Conservation (phyloP, 495 filamentous ascomycete genomes). For the Talaromyces borbonicus region DNA sequence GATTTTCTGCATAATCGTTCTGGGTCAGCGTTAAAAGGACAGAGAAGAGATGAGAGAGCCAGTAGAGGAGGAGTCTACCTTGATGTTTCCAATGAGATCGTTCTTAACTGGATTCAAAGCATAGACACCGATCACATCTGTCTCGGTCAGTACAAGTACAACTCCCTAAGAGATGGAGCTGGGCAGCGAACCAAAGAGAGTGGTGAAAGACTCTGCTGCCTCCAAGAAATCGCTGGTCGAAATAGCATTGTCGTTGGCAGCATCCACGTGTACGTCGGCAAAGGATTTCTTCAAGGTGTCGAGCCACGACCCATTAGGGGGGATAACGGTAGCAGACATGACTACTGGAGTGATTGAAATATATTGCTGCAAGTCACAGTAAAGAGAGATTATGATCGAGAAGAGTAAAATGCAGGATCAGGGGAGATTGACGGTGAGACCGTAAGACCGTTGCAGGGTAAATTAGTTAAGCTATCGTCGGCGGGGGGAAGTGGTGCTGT, state of each 20-base stretch:
- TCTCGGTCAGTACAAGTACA: constrained; percentile 2
- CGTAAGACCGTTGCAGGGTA: too few species aligned
- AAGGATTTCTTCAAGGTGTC: constrained; percentile 76
- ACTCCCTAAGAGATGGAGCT: not conserved
- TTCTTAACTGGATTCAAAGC: constrained; percentile 83
- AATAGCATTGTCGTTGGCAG: constrained; percentile 63
- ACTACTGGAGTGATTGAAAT: not conserved
- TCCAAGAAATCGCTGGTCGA: constrained; percentile 83
- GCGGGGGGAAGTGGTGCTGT: too few species aligned
- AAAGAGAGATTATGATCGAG: constrained; percentile 7
- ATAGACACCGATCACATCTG: constrained; percentile 71
- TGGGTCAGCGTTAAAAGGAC: constrained; percentile 5
- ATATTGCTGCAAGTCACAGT: constrained; percentile 7
- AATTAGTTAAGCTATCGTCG: too few species aligned
- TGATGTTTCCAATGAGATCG: constrained; percentile 86
- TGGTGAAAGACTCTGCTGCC: constrained; percentile 73
- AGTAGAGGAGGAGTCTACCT: constrained; percentile 42
- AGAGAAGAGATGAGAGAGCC: not conserved
- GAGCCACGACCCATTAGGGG: constrained; percentile 69
- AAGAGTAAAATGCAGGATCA: constrained; percentile 7
- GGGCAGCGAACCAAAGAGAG: constrained; percentile 64
- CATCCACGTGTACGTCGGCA: constrained; percentile 64
- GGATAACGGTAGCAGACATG: constrained; percentile 24
- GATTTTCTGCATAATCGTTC: constrained; percentile 62
- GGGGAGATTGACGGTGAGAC: too few species aligned